Evolutionary conservation across 2,329 filamentous ascomycete species (phyloP), one percentile per base, ranked within the genome.

Genomic region (Alternaria brassicae): DNA sequence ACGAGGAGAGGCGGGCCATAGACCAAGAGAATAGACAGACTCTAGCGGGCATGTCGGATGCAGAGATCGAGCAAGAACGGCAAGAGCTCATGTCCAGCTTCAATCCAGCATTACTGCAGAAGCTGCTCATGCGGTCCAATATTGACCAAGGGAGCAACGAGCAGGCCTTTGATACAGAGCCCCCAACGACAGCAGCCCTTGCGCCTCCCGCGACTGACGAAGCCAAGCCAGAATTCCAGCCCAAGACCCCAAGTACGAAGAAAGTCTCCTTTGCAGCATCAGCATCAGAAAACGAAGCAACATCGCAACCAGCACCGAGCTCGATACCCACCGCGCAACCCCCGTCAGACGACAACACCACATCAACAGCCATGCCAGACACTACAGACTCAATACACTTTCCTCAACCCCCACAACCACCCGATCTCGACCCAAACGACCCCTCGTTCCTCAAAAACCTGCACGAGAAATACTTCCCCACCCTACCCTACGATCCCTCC

Each of bases 381-480:
- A 68, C 77, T 56, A 67, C 96, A 81, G 80, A 88, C 60, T 73
- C 70, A 61, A 77, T 82, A 13, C 90, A 91, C 79, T 92, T 89
- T 77, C 89, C 88, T 72, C 81, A 57, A 65, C 80, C 67, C 64
- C 80, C 68, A 34, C 83, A 76, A 68, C 83, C 84, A 2, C 90
- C 91, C 10, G 89, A 92, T 59, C 89, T 98, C 63, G 92, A 98
- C 75, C 93, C 93, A 0, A 83, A 87, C 36, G 91, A 93, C 59
- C 89, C 91, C 0, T 84, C 92, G 72, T 98, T 98, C 80, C 88
- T 98, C 58, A 80, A 86, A 45, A 89, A 91, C 56, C 87, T 99
- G 6, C 93, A 97, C 82, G 81, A 88, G 21, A 97, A 97, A 78
- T 99, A 97, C 84, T 99, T 97, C 79, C 93, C 95, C 12, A 87